phyloP scores from a whole-genome alignment of 768 basidiomycete species.

The Kwoniella newhampshirensis region DNA sequence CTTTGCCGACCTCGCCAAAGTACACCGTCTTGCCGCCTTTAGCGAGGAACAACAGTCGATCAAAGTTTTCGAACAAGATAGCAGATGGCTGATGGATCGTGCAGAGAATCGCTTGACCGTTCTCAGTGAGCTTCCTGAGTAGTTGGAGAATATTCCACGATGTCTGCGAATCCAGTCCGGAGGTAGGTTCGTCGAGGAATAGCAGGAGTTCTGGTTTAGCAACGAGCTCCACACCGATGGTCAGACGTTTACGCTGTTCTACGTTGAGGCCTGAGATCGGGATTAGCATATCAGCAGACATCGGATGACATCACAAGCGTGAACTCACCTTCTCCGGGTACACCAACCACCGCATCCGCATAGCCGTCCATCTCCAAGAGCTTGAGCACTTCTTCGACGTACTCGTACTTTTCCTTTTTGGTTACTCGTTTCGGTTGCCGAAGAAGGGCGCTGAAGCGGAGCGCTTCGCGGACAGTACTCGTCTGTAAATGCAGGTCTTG shows the following conservation, averaged over 20 bases:
- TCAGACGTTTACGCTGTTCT: conserved; percentile 37
- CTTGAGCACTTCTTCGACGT: conserved; percentile 56
- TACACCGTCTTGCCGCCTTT: conserved; percentile 88
- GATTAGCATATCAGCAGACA: not conserved
- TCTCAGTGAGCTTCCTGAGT: conserved; percentile 54
- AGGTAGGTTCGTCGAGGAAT: conserved; percentile 59
- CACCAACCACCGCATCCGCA: conserved; percentile 51
- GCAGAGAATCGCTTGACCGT: conserved; percentile 56
- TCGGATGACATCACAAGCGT: no score
- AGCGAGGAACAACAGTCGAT: conserved; percentile 60
- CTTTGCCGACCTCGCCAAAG: conserved; percentile 81
- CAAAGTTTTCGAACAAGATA: conserved; percentile 82
- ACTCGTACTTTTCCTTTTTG: conserved; percentile 53
- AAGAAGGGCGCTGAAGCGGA: conserved; percentile 55
- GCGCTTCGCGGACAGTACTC: conserved; percentile 56
- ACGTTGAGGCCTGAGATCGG: conserved; percentile 47
- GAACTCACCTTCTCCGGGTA: conserved; percentile 42
- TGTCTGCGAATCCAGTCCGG: conserved; percentile 70
- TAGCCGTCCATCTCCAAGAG: conserved; percentile 54
- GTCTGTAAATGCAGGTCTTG: conserved; percentile 55
- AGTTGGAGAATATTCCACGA: conserved; percentile 75
- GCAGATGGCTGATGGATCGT: conserved; percentile 63
- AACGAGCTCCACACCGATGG: conserved; percentile 55
- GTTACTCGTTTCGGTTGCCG: conserved; percentile 54
- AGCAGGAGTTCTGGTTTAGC: conserved; percentile 55